Evolutionary conservation across 345 rosid genomes (phyloP).

Genomic region (Euphorbia peplus): DNA sequence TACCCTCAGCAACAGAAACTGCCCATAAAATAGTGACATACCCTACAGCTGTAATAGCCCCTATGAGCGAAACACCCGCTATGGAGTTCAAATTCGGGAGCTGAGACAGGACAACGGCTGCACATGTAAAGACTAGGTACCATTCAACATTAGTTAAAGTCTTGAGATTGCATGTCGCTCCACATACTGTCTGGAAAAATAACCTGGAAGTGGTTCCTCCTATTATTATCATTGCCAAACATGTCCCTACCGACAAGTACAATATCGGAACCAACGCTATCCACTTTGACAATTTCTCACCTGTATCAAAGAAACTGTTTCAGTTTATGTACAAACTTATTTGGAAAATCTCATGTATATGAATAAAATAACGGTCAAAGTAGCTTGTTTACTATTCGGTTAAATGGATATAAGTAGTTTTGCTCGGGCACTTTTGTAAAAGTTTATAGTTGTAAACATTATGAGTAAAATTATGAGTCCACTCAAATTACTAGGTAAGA

Average conservation of each 20-base stretch:
- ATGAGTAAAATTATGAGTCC: no score
- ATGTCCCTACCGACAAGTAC: slow-evolving; percentile 38
- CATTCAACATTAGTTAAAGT: slow-evolving; percentile 31
- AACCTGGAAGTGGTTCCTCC: slow-evolving; percentile 34
- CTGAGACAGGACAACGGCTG: slow-evolving; percentile 39
- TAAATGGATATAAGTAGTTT: no score
- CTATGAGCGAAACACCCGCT: slow-evolving; percentile 32
- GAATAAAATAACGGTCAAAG: no score
- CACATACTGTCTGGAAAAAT: slow-evolving; percentile 35
- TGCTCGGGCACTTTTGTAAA: no score
- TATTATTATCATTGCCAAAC: slow-evolving; percentile 32
- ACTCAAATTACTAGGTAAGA: no score
- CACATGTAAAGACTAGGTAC: slow-evolving; percentile 40
- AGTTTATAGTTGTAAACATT: no score
- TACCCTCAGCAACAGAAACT: slow-evolving; percentile 31
- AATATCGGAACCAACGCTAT: slow-evolving; percentile 34
- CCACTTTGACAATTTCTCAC: slow-evolving; percentile 30
- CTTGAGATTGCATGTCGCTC: slow-evolving; percentile 11
- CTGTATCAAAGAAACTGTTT: no score
- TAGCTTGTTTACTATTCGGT: no score
- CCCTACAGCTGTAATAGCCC: slow-evolving; percentile 36
- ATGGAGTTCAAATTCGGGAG: slow-evolving; percentile 47
- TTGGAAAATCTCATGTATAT: no score
- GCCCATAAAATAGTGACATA: slow-evolving; percentile 38
- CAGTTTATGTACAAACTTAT: no score